Evolutionary conservation across 345 rosid genomes (phyloP).

Genomic region (Erucastrum elatum): DNA sequence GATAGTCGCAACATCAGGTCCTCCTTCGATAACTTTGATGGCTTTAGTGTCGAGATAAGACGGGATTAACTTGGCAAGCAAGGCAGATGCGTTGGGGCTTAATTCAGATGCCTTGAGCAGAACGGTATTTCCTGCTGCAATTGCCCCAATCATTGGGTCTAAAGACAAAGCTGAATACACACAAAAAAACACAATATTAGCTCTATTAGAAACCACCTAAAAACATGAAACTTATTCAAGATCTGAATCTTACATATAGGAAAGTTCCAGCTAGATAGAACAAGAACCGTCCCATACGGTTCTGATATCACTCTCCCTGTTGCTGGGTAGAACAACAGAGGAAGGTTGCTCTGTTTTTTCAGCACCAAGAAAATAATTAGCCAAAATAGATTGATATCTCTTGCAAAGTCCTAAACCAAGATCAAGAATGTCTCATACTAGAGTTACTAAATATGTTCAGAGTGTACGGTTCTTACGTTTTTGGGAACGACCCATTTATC

Average conservation of each 20-base stretch:
- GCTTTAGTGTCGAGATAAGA: slow-evolving; percentile 64
- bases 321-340: slow-evolving; percentile 64
- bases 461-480: slow-evolving; percentile 46
- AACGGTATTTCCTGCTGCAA: slow-evolving; percentile 84
- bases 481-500: slow-evolving; percentile 78
- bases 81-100: slow-evolving; percentile 61
- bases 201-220: background rate
- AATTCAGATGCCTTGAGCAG: slow-evolving; percentile 78
- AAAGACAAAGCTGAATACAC: slow-evolving; percentile 59
- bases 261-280: slow-evolving; percentile 81
- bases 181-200: background rate
- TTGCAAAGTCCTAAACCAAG: background rate
- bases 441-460: background rate
- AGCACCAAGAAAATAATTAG: slow-evolving; percentile 10
- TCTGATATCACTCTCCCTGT: slow-evolving; percentile 63
- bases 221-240: slow-evolving; percentile 1
- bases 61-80: slow-evolving; percentile 57
- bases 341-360: slow-evolving; percentile 49
- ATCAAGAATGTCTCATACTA: background rate
- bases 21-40: slow-evolving; percentile 69
- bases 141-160: slow-evolving; percentile 89
- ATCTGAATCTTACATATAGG: slow-evolving; percentile 64
- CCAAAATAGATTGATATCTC: background rate
- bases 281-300: slow-evolving; percentile 80
- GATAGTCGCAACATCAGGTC: slow-evolving; percentile 50